Evolutionary conservation across 495 filamentous ascomycete species (phyloP).

Genomic region (Podospora anserina): DNA sequence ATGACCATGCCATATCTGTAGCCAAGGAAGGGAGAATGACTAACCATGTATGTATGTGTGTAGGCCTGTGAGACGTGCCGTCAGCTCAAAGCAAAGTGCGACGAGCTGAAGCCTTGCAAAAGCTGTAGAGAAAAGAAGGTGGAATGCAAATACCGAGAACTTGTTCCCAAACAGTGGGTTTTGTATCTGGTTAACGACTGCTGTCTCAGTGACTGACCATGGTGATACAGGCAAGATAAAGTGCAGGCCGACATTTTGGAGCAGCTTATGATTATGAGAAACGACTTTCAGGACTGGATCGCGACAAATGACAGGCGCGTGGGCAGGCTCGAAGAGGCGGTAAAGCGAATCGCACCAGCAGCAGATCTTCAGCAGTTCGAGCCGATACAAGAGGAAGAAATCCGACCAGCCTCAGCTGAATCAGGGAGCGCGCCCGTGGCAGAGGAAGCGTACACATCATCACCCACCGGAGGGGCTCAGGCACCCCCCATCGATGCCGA

Average conservation of each 20-base stretch:
- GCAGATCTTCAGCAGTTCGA: constrained; percentile 15
- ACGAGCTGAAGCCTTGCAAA: constrained; percentile 60
- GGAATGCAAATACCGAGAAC: constrained; percentile 63
- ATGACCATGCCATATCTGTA: background rate
- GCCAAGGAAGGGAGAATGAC: constrained; percentile 19
- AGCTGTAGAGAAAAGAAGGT: constrained; percentile 56
- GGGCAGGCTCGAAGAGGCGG: constrained; percentile 23
- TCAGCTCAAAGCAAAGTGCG: constrained; percentile 67
- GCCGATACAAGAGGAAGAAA: constrained; percentile 22
- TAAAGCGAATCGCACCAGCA: constrained; percentile 20
- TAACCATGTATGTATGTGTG: constrained; percentile 7
- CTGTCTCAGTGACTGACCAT: constrained; percentile 18
- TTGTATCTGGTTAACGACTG: background rate
- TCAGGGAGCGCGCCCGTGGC: constrained; percentile 16
- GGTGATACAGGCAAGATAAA: constrained; percentile 48
- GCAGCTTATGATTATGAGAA: constrained; percentile 31
- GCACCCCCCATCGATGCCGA: constrained; percentile 23
- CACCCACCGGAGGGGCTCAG: constrained; percentile 22
- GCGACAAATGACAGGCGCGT: constrained; percentile 23
- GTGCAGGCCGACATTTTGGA: constrained; percentile 50
- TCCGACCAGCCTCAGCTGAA: constrained; percentile 26
- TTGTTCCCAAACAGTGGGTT: constrained; percentile 64
- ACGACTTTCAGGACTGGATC: constrained; percentile 31
- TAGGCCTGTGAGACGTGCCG: constrained; percentile 69
- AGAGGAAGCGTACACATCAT: constrained; percentile 25